Evolutionary conservation across 768 basidiomycete genomes (phyloP).

Genomic region (Tulasnella sp.): DNA sequence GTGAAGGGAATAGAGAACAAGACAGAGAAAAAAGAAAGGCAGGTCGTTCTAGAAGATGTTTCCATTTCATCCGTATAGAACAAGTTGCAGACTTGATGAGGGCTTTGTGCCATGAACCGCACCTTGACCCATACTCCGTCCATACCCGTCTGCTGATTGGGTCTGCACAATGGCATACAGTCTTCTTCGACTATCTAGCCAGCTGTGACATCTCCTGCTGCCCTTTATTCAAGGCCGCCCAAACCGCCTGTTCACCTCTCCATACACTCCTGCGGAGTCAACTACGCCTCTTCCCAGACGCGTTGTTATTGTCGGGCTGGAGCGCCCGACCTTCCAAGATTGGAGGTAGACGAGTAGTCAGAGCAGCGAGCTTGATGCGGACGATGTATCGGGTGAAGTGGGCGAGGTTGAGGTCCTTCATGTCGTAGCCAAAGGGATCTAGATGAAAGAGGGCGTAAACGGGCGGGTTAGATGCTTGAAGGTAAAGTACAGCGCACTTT

Average conservation of each 20-base stretch:
- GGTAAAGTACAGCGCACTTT: background rate
- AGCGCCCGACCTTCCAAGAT: slow-evolving; percentile 30
- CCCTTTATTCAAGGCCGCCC: background rate
- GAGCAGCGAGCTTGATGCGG: slow-evolving; percentile 28
- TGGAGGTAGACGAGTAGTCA: slow-evolving; percentile 29
- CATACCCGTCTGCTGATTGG: too few species aligned
- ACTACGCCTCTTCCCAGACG: slow-evolving; percentile 11
- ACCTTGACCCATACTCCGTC: too few species aligned
- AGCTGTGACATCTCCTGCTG: background rate
- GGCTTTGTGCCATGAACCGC: too few species aligned
- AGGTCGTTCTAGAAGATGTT: too few species aligned
- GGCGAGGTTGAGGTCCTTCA: slow-evolving; percentile 30
- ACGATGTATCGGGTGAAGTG: slow-evolving; percentile 31
- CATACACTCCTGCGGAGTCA: slow-evolving; percentile 16
- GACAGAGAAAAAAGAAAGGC: too few species aligned
- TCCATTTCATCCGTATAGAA: too few species aligned
- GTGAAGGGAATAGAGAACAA: too few species aligned
- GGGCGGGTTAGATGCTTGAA: background rate
- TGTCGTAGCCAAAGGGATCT: slow-evolving; percentile 32
- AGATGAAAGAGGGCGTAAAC: background rate
- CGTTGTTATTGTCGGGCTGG: slow-evolving; percentile 23
- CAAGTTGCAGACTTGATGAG: too few species aligned
- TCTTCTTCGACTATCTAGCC: background rate
- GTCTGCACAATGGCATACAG: too few species aligned
- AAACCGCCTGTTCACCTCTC: slow-evolving; percentile 4